Base-by-base conservation (phyloP, 164 flowering plant genomes). In the Stephania yunnanensis region DNA sequence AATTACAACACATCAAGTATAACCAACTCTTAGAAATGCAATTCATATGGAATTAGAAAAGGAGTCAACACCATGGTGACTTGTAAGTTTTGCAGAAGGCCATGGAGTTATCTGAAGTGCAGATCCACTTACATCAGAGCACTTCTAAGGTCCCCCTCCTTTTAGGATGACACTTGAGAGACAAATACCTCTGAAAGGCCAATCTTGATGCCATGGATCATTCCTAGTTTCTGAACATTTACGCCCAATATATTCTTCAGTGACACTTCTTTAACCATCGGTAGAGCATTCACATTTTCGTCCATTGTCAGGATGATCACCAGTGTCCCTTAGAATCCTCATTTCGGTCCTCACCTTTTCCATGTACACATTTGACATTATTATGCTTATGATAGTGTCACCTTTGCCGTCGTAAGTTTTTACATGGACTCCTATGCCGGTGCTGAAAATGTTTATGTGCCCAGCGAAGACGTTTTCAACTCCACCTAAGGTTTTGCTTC, bases 401-500 rank as follows among this genome's bases (percentile, higher is more conserved):
- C 99, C 99, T 58, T 98, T 79, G 6, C 99, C 98, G 2, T 78
- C 82, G 82, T 93, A 90, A 46, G 99, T 92, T 80, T 93, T 96
- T 19, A 96, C 42, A 70, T 91, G 88, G 75, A 96, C 86, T 46
- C 97, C 99, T 13, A 91, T 77, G 29, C 97, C 93, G 79, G 86
- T 77, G 79, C 91, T 85, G 86, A 69, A 87, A 29, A 95, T 85
- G 81, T 69, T 90, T 36, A 96, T 83, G 84, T 94, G 79, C 80
- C 94, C 97, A 0, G 88, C 97, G 50, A 88, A 66, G 10, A 96
- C 87, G 48, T 92, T 86, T 75, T 82, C 78, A 7, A 92, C 89
- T 9, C 99, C 97, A 1, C 99, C 97, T 1, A 98, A 96, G 72
- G 93, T 87, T 86, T 96, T 97, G 69, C 99, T 96, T 68, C 99